Conservation (phyloP, 192 early-diverging fungal genomes). For the Coemansia sp. region DNA sequence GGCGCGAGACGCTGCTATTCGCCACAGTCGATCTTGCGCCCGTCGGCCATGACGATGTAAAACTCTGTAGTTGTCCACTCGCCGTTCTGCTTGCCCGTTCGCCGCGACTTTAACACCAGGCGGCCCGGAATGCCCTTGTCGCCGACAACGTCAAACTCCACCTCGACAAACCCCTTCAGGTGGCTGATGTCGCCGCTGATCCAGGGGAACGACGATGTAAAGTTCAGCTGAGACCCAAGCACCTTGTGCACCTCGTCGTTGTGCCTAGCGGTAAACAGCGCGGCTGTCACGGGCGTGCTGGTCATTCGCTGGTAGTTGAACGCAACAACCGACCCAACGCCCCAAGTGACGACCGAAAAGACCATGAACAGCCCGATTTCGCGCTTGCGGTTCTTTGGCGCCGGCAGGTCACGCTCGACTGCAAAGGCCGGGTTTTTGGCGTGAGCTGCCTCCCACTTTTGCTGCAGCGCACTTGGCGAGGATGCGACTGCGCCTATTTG, state of each 20-base stretch:
- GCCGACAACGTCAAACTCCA: slow-evolving; percentile 48
- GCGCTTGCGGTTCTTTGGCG: slow-evolving; percentile 45
- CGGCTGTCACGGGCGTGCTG: slow-evolving; percentile 52
- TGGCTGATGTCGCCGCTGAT: slow-evolving; percentile 53
- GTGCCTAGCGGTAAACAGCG: slow-evolving; percentile 49
- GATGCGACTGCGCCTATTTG: slow-evolving; percentile 2
- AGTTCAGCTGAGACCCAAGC: slow-evolving; percentile 47
- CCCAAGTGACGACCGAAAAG: slow-evolving; percentile 44
- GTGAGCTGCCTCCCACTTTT: slow-evolving; percentile 38
- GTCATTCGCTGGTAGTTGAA: slow-evolving; percentile 57
- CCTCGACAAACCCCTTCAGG: slow-evolving; percentile 50
- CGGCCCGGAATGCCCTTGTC: slow-evolving; percentile 33
- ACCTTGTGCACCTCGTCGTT: slow-evolving; percentile 29
- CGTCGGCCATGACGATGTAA: slow-evolving; percentile 36
- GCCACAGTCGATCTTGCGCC: slow-evolving; percentile 37
- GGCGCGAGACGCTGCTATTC: neutral
- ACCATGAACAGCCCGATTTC: slow-evolving; percentile 42
- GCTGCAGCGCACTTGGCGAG: neutral
- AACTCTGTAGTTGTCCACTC: slow-evolving; percentile 51
- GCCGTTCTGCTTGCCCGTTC: slow-evolving; percentile 47
- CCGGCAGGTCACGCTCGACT: slow-evolving; percentile 44
- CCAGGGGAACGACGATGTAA: slow-evolving; percentile 50
- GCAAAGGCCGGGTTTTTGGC: slow-evolving; percentile 52
- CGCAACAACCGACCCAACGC: slow-evolving; percentile 41
- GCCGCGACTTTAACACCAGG: slow-evolving; percentile 47